These are phyloP conservation scores for Porphyra umbilicalis DNA, from an alignment of 31 red algal genomes.

Conservation along the genomic window DNA sequence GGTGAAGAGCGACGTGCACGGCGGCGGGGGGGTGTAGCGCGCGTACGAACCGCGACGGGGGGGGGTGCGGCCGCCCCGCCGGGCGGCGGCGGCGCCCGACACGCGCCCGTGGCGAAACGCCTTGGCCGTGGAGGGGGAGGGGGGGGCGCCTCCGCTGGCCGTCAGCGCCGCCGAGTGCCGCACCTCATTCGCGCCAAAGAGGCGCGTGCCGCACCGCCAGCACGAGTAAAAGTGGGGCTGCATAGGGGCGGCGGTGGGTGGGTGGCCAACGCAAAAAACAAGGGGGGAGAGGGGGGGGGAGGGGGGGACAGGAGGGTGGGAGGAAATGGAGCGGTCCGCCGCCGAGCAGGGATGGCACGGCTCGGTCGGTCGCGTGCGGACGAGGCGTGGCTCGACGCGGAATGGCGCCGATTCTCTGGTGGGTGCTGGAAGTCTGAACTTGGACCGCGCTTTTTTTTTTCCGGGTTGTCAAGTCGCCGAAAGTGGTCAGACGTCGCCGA, in stretches of 20 bases:
- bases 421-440: too few species aligned
- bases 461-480: too few species aligned
- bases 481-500: too few species aligned
- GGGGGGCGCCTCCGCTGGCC: neutral
- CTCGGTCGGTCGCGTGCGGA: too few species aligned
- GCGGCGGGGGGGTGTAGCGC: neutral
- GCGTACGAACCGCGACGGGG: neutral
- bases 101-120: neutral
- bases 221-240: neutral
- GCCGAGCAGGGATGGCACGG: too few species aligned
- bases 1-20: neutral
- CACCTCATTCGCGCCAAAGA: neutral
- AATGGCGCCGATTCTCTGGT: too few species aligned
- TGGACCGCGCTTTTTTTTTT: too few species aligned
- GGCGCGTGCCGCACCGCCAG: neutral
- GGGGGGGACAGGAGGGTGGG: neutral
- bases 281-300: neutral
- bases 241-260: too few species aligned
- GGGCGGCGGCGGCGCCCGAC: neutral
- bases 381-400: too few species aligned
- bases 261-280: too few species aligned
- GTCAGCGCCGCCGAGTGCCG: neutral
- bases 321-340: neutral
- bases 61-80: neutral
- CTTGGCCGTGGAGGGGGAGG: neutral